Conservation (phyloP, 331 rosid species). For the Quercus tomentella region DNA sequence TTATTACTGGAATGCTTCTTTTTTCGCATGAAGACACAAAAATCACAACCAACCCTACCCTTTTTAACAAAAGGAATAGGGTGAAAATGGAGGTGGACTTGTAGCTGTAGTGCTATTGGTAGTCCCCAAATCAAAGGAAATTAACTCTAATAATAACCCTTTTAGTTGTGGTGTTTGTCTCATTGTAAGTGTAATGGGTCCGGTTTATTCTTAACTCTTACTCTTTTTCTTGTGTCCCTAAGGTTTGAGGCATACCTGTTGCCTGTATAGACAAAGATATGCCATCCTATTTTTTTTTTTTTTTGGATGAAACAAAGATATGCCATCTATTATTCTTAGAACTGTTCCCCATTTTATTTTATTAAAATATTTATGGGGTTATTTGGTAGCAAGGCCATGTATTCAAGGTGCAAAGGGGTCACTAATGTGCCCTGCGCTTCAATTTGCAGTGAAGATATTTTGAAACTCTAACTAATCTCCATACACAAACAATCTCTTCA, state of each 20-base stretch:
- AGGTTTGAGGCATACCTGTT: conserved; percentile 53
- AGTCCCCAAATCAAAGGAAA: background rate
- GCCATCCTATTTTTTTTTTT: conserved; percentile 35
- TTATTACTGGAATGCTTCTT: background rate
- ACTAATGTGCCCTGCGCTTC: no score
- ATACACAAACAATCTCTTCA: no score
- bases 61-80: background rate
- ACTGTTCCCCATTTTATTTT: no score
- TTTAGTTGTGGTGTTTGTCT: conserved; percentile 70
- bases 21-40: background rate
- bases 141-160: background rate
- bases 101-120: conserved; percentile 1
- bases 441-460: no score
- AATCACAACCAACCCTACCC: background rate
- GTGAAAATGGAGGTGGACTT: background rate
- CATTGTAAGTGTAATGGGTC: conserved; percentile 66
- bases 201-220: conserved; percentile 62
- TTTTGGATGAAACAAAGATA: background rate
- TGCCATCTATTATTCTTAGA: no score
- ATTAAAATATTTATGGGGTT: no score
- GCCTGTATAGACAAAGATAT: conserved; percentile 81
- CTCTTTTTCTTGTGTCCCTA: conserved; percentile 35
- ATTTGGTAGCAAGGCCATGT: no score
- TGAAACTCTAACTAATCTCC: no score
- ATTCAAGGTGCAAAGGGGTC: no score